Base-by-base conservation (phyloP, 768 basidiomycete species). In the Inosperma sp. region DNA sequence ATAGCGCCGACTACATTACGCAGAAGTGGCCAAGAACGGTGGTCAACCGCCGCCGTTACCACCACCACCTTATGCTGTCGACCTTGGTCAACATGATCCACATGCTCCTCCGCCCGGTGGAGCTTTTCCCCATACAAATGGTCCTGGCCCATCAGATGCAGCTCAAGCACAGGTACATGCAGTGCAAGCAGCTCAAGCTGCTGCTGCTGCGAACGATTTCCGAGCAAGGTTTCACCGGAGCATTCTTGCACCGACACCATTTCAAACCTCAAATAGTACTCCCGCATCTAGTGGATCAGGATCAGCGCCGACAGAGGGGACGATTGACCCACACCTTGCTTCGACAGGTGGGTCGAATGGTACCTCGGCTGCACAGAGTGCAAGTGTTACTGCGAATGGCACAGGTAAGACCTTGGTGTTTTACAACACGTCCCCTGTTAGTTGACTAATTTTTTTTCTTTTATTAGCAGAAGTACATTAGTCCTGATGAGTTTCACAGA, bases 211-310 rank as follows among this genome's bases (percentile, higher is more conserved):
- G 12, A 78, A 71, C 57, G 82, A 85, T 45, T 81, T 85, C 56
- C 81, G 84, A 17, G 80, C 79, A 7, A 80, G 84, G 39, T 86
- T 86, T 61, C 82, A 81, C 50, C 72, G 82, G 19, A 66, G 82
- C 2, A 72, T 86, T 41, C 72, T 75, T 14, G 82, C 76, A 0
- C 83, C 82, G 0, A 73, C 80, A 0, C 84, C 84, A 4, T 86
- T 85, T 66, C 67, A 68, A 16, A 62, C 65, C 2, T 62, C 58
- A 33, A 59, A 65, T 14, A 59, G 59, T 6, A 65, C 65, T n/a
- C 55, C 67, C 7, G 54, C 62, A 8, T 65, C 62, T 16, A 62
- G 64, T 5, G 66, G 62, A 1, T 54, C 61, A 22, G 58, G 50
- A 3, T 54, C 56, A 9, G 30, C 57, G 7, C 19, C 41, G 2